Conservation (phyloP, 345 rosid species). For the Reutealis trisperma region DNA sequence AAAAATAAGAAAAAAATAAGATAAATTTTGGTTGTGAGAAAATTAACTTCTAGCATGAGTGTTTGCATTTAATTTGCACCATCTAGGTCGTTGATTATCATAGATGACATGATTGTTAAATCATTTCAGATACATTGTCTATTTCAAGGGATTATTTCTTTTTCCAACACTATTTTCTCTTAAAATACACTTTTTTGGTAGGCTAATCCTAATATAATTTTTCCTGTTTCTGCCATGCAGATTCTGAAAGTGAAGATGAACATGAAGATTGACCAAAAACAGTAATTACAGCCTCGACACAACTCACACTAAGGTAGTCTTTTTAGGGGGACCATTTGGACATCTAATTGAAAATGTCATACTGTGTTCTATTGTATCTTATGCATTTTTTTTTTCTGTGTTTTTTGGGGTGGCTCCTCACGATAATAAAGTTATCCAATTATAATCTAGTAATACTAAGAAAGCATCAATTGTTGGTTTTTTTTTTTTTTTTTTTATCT, state of each 20-base stretch:
- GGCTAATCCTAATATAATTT: neutral
- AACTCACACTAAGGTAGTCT: slow-evolving; percentile 11
- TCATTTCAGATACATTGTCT: neutral
- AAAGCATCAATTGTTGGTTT: neutral
- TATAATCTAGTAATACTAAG: neutral
- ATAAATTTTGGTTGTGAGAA: neutral
- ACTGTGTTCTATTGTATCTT: neutral
- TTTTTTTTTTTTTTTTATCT: neutral
- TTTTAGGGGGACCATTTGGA: neutral
- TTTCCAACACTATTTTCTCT: neutral
- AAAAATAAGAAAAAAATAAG: neutral
- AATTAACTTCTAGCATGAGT: neutral
- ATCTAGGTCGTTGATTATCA: neutral
- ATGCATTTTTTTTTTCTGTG: neutral
- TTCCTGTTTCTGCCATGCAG: slow-evolving; percentile 22
- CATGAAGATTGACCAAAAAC: slow-evolving; percentile 44
- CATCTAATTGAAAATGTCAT: neutral
- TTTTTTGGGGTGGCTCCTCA: neutral
- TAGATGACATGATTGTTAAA: neutral
- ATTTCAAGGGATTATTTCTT: neutral
- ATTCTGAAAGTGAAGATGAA: slow-evolving; percentile 52
- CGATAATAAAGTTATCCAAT: neutral
- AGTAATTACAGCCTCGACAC: neutral
- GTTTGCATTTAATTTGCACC: neutral
- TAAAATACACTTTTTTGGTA: neutral